Base-by-base conservation (phyloP, 1,139 yeast genomes). In the Pneumocystis murina region DNA sequence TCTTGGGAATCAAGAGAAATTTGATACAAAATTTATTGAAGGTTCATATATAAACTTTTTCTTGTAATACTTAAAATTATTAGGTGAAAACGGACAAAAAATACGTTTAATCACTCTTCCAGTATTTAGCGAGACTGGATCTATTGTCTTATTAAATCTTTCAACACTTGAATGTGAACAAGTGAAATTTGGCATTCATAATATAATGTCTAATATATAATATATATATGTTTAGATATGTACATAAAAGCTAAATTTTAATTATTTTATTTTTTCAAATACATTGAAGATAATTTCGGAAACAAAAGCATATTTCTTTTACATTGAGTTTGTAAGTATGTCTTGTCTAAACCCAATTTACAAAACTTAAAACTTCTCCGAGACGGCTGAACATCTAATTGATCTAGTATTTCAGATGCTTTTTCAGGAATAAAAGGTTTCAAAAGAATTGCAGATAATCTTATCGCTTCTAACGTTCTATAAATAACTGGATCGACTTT, bases 1-100 rank as follows among this genome's bases (percentile, higher is more conserved):
- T 70, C 88, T 83, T 0, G 97, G 97, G 0, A 91, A 91, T 72
- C 96, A 90, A 73, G 81, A 83, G 0, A 71, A 73, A 40, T 90
- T 78, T 72, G 82, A 76, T 60, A 73, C 83, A 0, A 74, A 75
- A 41, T 62, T 70, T 5, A 70, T 78, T 20, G 70, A 73, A 28
- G 39, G 61, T 24, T 58, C 48, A 20, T 41, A 39, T 17, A 57
- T 57, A 38, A 30, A 20, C 14, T 12, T 30, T 12, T 24, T 6
- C 12, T 12, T 12, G 7, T 10, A 24, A 4, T 4, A 24, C 14
- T 24, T 38, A 28, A 58, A n/a, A 58, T 24, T 3, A 8, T 40
- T 38, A 58, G 75, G 76, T 2, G 74, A 74, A 5, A 73, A 75
- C 40, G 73, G 76, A 16, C 75, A 73, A 17, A 68, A 72, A 1